A percentile compares a stretch with the other conserved stretches of the same genome.
Conservation (phyloP, 208 protist species). For the Leishmania turanica region DNA sequence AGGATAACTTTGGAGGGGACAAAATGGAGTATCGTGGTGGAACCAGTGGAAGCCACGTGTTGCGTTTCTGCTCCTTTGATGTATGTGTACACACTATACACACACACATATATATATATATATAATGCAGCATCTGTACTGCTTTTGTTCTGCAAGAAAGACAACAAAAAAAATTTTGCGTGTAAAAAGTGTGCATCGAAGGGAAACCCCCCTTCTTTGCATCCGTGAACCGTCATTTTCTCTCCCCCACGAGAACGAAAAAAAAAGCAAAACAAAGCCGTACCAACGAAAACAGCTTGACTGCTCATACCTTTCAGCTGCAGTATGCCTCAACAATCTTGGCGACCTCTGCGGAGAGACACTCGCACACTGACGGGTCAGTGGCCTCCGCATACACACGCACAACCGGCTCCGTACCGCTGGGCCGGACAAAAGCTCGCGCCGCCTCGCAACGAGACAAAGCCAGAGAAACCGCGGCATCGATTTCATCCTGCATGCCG, state of each 20-base stretch:
- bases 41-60: neutral
- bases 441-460: slow-evolving; percentile 17
- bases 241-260: neutral
- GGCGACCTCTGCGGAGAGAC: slow-evolving; percentile 37
- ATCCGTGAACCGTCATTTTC: neutral
- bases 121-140: neutral
- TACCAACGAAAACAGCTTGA: neutral
- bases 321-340: slow-evolving; percentile 50
- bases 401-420: slow-evolving; percentile 95
- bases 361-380: slow-evolving; percentile 31
- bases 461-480: slow-evolving; percentile 52
- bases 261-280: slow-evolving; percentile 4
- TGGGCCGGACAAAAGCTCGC: slow-evolving; percentile 92
- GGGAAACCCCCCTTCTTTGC: neutral
- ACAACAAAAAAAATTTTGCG: neutral
- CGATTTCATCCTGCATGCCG: slow-evolving; percentile 85
- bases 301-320: neutral
- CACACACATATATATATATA: neutral
- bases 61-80: neutral
- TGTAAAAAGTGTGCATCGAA: neutral
- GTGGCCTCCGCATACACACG: slow-evolving; percentile 88
- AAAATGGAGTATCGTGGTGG: neutral
- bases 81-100: neutral
- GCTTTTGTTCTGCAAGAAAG: neutral
- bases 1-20: neutral